phyloP scores from a whole-genome alignment of 305 asterid species.

The Fraxinus xanthoxyloides region DNA sequence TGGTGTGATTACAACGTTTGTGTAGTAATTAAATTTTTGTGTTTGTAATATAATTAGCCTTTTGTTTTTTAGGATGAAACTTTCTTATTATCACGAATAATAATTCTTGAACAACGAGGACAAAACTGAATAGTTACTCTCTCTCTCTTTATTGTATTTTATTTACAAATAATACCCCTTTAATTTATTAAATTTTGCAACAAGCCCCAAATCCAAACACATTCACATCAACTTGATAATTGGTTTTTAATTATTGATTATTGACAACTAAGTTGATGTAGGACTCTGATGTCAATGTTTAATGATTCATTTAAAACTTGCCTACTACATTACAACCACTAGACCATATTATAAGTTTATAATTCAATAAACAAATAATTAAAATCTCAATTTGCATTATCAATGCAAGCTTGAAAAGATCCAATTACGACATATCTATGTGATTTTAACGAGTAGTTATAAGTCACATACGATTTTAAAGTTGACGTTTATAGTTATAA shows the following conservation, averaged over 20 bases:
- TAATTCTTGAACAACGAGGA: neutral
- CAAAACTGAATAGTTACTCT: neutral
- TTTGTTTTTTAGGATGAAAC: neutral
- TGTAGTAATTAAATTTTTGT: too few species aligned
- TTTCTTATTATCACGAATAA: neutral
- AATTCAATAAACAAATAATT: neutral
- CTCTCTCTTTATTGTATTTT: neutral
- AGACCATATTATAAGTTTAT: neutral
- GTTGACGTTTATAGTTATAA: neutral
- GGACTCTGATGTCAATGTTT: neutral
- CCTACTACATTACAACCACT: neutral
- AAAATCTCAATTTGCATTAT: neutral
- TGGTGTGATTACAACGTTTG: neutral
- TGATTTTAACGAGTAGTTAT: neutral
- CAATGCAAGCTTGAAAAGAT: neutral
- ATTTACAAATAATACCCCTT: neutral
- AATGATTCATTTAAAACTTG: neutral
- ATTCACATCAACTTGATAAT: neutral
- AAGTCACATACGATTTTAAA: neutral
- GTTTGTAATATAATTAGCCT: neutral
- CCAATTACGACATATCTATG: neutral
- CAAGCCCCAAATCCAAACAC: neutral
- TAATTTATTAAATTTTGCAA: neutral
- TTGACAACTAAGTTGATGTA: neutral
- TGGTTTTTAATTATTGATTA: neutral